A percentile compares a stretch with the other conserved stretches of the same genome.
Evolutionary conservation across 495 filamentous ascomycete genomes (phyloP).

Genomic region (Aspergillus cavernicola): DNA sequence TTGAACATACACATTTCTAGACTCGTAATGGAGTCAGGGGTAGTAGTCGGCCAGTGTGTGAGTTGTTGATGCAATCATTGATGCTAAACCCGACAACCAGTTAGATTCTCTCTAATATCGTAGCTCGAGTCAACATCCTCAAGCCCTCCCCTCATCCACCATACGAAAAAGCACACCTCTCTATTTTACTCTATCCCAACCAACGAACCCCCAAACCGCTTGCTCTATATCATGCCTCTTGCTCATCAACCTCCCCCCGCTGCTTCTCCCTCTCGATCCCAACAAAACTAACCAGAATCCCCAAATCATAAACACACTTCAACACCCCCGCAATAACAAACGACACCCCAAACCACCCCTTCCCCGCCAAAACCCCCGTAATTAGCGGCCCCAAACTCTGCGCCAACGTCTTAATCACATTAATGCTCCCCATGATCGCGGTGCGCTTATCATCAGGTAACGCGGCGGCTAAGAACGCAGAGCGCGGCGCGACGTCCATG

Average conservation of each 20-base stretch:
- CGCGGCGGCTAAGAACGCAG: constrained; percentile 72
- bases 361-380: constrained; percentile 65
- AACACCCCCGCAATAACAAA: constrained; percentile 69
- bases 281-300: constrained; percentile 65
- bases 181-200: too few species aligned
- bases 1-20: too few species aligned
- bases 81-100: too few species aligned
- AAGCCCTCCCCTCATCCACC: too few species aligned
- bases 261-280: constrained; percentile 26
- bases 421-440: constrained; percentile 69
- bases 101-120: too few species aligned
- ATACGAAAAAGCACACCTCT: too few species aligned
- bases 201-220: too few species aligned
- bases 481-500: constrained; percentile 80
- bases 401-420: constrained; percentile 61
- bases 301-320: constrained; percentile 70
- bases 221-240: neutral
- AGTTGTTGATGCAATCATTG: too few species aligned
- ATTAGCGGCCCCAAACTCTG: constrained; percentile 62
- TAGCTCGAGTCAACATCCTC: too few species aligned
- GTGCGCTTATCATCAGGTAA: constrained; percentile 72
- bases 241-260: neutral
- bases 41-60: too few species aligned
- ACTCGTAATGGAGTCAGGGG: too few species aligned
- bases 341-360: constrained; percentile 61